Evolutionary conservation across 1,139 yeast genomes (phyloP).

Genomic region (Scheffersomyces stambukii): DNA sequence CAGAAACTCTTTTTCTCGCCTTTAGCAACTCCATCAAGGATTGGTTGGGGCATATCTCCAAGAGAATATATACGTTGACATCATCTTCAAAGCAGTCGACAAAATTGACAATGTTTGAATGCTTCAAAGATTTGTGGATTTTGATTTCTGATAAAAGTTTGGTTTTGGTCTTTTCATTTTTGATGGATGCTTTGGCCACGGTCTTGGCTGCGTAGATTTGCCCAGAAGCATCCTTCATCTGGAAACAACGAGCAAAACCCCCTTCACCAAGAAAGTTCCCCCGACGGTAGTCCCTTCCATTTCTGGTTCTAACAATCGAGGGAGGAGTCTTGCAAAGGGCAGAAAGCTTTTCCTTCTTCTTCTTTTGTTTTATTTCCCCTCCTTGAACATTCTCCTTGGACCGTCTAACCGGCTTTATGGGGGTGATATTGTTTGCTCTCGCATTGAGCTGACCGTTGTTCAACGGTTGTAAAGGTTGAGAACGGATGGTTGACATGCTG

Average conservation of each 20-base stretch:
- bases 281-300: slow-evolving; percentile 85
- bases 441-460: slow-evolving; percentile 43
- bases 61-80: slow-evolving; percentile 82
- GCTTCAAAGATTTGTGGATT: slow-evolving; percentile 87
- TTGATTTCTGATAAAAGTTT: slow-evolving; percentile 90
- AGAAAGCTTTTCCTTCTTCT: slow-evolving; percentile 83
- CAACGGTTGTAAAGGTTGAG: slow-evolving; percentile 47
- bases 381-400: slow-evolving; percentile 23
- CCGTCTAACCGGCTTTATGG: slow-evolving; percentile 34
- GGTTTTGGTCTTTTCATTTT: slow-evolving; percentile 85
- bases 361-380: slow-evolving; percentile 26
- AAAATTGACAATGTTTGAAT: slow-evolving; percentile 86
- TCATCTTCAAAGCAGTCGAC: slow-evolving; percentile 95
- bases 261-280: slow-evolving; percentile 96
- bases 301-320: slow-evolving; percentile 79
- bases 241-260: slow-evolving; percentile 98
- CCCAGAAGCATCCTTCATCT: slow-evolving; percentile 87
- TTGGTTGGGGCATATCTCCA: slow-evolving; percentile 92
- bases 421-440: slow-evolving; percentile 36
- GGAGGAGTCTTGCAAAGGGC: slow-evolving; percentile 94
- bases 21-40: slow-evolving; percentile 90
- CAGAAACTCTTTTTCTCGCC: slow-evolving; percentile 75
- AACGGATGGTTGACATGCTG: slow-evolving; percentile 32
- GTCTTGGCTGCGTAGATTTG: slow-evolving; percentile 94
- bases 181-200: slow-evolving; percentile 91